Percentiles rank a stretch among this genome's conserved stretches.
phyloP scores from a whole-genome alignment of 139 green algal genomes.

The Klebsormidium nitens region DNA sequence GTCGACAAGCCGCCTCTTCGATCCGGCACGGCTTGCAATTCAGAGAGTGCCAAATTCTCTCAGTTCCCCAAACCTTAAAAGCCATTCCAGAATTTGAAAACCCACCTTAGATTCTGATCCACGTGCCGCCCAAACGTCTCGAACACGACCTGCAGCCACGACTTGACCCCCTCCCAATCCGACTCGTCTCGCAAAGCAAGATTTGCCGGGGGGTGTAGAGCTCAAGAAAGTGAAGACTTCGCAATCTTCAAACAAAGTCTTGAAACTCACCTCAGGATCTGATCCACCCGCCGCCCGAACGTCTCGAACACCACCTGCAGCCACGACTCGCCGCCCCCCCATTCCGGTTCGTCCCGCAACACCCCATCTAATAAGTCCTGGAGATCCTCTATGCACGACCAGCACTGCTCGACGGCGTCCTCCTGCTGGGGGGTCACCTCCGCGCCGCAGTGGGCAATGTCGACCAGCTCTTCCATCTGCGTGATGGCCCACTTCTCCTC shows the following conservation, averaged over 20 bases:
- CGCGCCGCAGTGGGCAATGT: constrained; percentile 17
- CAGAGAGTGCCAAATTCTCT: no score
- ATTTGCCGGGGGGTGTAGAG: no score
- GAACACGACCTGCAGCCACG: no score
- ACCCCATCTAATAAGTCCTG: background rate
- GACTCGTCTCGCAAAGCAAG: no score
- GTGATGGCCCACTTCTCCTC: background rate
- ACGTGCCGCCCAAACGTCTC: constrained; percentile 17
- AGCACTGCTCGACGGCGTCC: constrained; percentile 1
- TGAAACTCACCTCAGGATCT: constrained; percentile 12
- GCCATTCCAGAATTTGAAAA: background rate
- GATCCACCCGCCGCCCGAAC: constrained; percentile 14
- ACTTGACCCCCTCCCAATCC: no score
- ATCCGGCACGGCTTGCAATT: no score
- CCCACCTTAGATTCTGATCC: constrained; percentile 15
- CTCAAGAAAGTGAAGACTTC: no score
- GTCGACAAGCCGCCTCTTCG: no score
- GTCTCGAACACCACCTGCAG: no score
- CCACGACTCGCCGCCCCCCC: no score
- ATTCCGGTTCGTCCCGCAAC: no score
- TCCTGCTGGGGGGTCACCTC: constrained; percentile 7
- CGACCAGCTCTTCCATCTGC: constrained; percentile 24
- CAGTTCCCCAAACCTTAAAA: background rate
- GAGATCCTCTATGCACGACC: constrained; percentile 12
- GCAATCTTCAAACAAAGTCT: background rate